phyloP scores from a whole-genome alignment of 2,329 filamentous ascomycete genomes.

The Monosporascus sp. region DNA sequence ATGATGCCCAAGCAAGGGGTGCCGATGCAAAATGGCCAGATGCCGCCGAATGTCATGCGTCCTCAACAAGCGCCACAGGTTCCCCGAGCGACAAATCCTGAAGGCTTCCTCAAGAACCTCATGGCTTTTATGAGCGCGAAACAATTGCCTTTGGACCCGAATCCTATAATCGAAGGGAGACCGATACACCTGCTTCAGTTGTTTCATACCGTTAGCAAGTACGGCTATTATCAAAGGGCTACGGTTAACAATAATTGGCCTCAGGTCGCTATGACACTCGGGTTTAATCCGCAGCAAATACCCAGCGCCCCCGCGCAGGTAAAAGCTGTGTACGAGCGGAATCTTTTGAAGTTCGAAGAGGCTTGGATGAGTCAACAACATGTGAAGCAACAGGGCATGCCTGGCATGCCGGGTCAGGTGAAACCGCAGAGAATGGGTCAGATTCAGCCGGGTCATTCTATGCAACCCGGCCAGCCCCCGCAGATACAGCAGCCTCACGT shows the following conservation, averaged over 20 bases:
- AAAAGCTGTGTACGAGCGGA: slow-evolving; percentile 68
- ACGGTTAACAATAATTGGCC: slow-evolving; percentile 68
- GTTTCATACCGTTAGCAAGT: slow-evolving; percentile 71
- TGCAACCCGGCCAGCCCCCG: slow-evolving; percentile 34
- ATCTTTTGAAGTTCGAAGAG: slow-evolving; percentile 72
- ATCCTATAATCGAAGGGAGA: slow-evolving; percentile 68
- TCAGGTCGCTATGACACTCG: slow-evolving; percentile 60
- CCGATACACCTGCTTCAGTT: slow-evolving; percentile 70
- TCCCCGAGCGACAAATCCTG: slow-evolving; percentile 44
- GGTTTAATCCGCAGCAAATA: slow-evolving; percentile 56
- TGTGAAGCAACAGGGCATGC: slow-evolving; percentile 43
- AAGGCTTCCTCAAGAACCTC: slow-evolving; percentile 72
- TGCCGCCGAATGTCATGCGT: slow-evolving; percentile 42
- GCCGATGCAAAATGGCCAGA: slow-evolving; percentile 52
- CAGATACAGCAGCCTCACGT: slow-evolving; percentile 36
- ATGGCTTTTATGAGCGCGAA: slow-evolving; percentile 71
- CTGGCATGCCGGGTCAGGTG: slow-evolving; percentile 23
- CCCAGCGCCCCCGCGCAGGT: slow-evolving; percentile 66
- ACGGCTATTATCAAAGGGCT: slow-evolving; percentile 71
- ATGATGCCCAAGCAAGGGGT: slow-evolving; percentile 50
- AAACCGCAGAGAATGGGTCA: slow-evolving; percentile 42
- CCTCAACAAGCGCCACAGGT: slow-evolving; percentile 40
- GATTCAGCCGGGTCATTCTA: slow-evolving; percentile 35
- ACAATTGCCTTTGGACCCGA: slow-evolving; percentile 67
- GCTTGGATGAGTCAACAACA: slow-evolving; percentile 51